Base-by-base conservation (phyloP, 306 rosid genomes). In the Gastrolobium villosum region DNA sequence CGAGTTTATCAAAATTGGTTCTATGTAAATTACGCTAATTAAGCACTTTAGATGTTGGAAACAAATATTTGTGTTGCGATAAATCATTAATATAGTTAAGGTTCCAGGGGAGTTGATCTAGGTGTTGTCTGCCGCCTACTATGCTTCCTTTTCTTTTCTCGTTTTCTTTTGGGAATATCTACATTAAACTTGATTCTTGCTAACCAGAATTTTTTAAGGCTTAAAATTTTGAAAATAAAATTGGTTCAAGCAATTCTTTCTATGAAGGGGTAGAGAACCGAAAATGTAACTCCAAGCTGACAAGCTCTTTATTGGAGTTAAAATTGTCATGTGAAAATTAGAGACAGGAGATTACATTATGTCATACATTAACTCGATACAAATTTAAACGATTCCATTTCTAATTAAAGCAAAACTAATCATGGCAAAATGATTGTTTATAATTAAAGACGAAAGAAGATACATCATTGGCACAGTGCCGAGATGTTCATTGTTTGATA, bases 391-490 rank as follows among this genome's bases (percentile, higher is more conserved):
- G 30, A 75, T 57, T 82, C 40, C 83, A 44, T 82, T 55, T 66
- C 69, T 64, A 34, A 62, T 66, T 46, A 50, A 2, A 78, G 71
- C 55, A 83, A 76, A 57, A 75, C 49, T 68, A 67, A 46, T n/a
- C 70, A 81, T 43, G 37, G 35, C 65, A 64, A 81, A 79, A 74
- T 36, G 81, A 66, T 61, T 49, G 76, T 49, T 61, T 39, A 53
- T 39, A 44, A 44, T 41, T 41, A 59, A 77, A 78, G 41, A 72
- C 40, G 55, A 61, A 76, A 35, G 76, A 64, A 59, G 79, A 80
- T 65, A 79, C 80, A 85, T 32, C 37, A 77, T 36, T 76, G 79
- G 52, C 46, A 59, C 37, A 78, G 72, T 48, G 36, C 75, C 36
- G 9, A 52, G 72, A 14, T 75, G 65, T 52, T 64, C 72, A 78